A percentile compares a stretch with the other conserved stretches of the same genome.
Evolutionary conservation across 495 filamentous ascomycete genomes (phyloP).

Genomic region (Xylaria telfairii): DNA sequence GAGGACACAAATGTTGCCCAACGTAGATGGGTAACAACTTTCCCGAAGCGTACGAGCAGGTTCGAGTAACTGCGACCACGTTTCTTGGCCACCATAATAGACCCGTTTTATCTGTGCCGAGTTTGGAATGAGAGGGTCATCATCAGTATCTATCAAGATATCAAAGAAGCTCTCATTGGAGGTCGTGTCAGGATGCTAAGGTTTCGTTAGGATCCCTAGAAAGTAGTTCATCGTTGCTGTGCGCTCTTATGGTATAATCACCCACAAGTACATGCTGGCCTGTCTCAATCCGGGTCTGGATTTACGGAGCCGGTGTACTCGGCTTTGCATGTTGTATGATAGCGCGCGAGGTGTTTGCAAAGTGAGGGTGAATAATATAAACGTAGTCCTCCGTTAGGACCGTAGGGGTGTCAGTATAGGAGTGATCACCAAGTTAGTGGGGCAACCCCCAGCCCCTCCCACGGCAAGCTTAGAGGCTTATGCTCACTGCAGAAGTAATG

Average conservation of each 20-base stretch:
- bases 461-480: no score
- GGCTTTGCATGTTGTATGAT: not conserved
- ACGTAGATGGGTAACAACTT: not conserved
- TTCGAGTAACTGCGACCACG: not conserved
- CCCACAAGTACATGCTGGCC: not conserved
- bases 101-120: constrained; percentile 1
- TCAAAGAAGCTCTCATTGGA: not conserved
- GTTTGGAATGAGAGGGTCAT: constrained; percentile 5
- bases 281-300: constrained; percentile 8
- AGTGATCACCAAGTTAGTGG: no score
- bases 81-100: not conserved
- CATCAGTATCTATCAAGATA: constrained; percentile 1
- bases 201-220: not conserved
- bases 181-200: not conserved
- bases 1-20: not conserved
- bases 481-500: no score
- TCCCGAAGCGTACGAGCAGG: not conserved
- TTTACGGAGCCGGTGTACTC: not conserved
- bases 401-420: no score
- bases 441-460: no score
- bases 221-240: not conserved
- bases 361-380: not conserved
- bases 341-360: constrained; percentile 1
- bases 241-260: not conserved
- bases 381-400: no score